These are phyloP conservation scores for Beauveria rudraprayagi DNA, from an alignment of 2,329 filamentous ascomycete genomes.

Conservation along the genomic window DNA sequence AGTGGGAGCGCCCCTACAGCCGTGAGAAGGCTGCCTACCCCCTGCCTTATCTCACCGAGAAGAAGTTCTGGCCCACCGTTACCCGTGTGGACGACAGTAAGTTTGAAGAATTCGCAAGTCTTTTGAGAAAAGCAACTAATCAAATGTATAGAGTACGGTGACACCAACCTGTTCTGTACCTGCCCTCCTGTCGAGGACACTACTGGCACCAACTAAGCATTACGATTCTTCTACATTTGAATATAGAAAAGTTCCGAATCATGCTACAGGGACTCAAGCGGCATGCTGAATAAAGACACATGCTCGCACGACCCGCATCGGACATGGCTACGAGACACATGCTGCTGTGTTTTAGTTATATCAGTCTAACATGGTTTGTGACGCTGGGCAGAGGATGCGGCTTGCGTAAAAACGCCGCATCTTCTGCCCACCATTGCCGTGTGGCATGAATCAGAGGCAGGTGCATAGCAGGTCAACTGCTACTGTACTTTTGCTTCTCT, in stretches of 20 bases:
- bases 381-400: not conserved
- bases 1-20: slow-evolving; percentile 78
- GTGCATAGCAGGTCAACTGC: not conserved
- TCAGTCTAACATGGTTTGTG: slow-evolving; percentile 5
- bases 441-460: not conserved
- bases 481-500: not conserved
- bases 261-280: slow-evolving; percentile 4
- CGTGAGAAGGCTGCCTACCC: slow-evolving; percentile 84
- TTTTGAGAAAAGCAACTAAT: not conserved
- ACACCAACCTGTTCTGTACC: slow-evolving; percentile 90
- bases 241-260: slow-evolving; percentile 12
- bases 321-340: slow-evolving; percentile 4
- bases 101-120: slow-evolving; percentile 23
- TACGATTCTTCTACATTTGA: slow-evolving; percentile 2
- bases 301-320: slow-evolving; percentile 5
- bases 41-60: slow-evolving; percentile 72
- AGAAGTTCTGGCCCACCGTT: slow-evolving; percentile 95
- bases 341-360: not conserved
- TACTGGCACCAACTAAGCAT: slow-evolving; percentile 22
- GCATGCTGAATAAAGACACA: slow-evolving; percentile 13
- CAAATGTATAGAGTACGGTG: slow-evolving; percentile 62
- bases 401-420: not conserved
- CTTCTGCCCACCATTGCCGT: not conserved
- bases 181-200: slow-evolving; percentile 74
- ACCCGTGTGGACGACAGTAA: slow-evolving; percentile 80